A percentile compares a stretch with the other conserved stretches of the same genome.
phyloP scores from a whole-genome alignment of 306 rosid genomes.

The Hippophae tibetana region DNA sequence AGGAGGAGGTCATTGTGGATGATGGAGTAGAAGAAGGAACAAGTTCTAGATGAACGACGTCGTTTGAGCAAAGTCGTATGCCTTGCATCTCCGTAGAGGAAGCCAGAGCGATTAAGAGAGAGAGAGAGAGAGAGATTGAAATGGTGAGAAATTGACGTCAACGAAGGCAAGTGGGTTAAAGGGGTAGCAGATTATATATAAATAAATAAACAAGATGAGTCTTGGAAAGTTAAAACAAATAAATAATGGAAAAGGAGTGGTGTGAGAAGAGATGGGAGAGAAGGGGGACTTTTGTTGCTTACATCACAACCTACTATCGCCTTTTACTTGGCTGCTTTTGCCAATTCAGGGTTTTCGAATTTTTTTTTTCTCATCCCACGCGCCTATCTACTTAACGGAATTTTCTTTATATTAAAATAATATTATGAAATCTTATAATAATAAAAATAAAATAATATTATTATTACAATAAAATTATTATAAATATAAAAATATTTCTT shows the following conservation, averaged over 20 bases:
- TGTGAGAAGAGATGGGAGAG: neutral
- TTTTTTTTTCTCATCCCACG: constrained; percentile 9
- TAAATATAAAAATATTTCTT: too few relatives aligned
- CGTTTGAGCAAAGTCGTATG: constrained; percentile 55
- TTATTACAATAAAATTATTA: neutral
- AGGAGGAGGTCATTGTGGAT: constrained; percentile 20
- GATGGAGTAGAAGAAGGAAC: constrained; percentile 13
- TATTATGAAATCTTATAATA: neutral
- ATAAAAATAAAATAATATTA: constrained; percentile 2
- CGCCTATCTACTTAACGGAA: neutral
- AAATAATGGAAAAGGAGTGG: neutral
- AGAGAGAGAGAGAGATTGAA: neutral
- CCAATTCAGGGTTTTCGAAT: neutral
- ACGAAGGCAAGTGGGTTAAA: constrained; percentile 11
- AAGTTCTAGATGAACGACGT: constrained; percentile 53
- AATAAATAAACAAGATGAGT: neutral
- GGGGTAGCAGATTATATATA: neutral
- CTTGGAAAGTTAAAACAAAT: constrained; percentile 3
- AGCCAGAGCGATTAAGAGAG: too few relatives aligned
- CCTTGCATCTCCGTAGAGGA: constrained; percentile 55
- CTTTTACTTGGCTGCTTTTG: constrained; percentile 13
- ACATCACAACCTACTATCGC: constrained; percentile 35
- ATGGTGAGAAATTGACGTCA: constrained; percentile 25
- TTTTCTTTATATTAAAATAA: neutral
- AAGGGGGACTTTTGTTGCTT: constrained; percentile 26